A percentile compares a stretch with the other conserved stretches of the same genome.
These are phyloP conservation scores for Fraxinus excelsior DNA, from an alignment of 257 asterid genomes.

Conservation along the genomic window DNA sequence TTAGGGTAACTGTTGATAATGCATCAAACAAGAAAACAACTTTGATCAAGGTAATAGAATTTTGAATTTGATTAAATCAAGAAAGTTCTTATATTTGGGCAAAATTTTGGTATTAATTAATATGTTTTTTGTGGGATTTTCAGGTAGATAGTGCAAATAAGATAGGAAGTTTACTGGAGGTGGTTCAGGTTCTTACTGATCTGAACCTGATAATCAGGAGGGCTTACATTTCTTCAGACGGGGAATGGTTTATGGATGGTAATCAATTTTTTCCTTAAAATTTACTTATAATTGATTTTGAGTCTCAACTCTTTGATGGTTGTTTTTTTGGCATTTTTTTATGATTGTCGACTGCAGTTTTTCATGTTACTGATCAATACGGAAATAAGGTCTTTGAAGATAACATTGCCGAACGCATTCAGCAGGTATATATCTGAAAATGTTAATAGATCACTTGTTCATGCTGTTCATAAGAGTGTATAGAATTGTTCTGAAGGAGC, in stretches of 20 bases:
- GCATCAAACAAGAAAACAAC: constrained; percentile 49
- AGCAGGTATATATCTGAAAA: constrained; percentile 52
- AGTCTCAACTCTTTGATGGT: not conserved
- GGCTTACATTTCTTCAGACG: constrained; percentile 96
- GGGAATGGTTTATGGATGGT: constrained; percentile 99
- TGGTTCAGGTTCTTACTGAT: constrained; percentile 88
- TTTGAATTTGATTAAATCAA: not conserved
- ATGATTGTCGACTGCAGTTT: constrained; percentile 50
- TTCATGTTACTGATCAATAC: constrained; percentile 77
- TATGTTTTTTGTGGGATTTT: constrained; percentile 21
- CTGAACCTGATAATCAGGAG: constrained; percentile 66
- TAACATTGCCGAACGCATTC: constrained; percentile 60
- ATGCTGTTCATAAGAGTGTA: not conserved
- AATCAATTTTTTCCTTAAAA: not conserved
- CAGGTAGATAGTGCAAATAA: constrained; percentile 90
- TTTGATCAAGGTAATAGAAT: constrained; percentile 45
- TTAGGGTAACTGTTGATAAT: constrained; percentile 57
- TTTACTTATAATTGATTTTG: not conserved
- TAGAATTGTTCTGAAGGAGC: constrained; percentile 2
- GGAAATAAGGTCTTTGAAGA: constrained; percentile 72
- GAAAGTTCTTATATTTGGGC: not conserved
- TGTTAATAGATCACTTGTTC: not conserved
- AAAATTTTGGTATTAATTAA: not conserved
- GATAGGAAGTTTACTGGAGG: constrained; percentile 86
- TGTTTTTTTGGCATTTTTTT: not conserved